Evolutionary conservation across 208 protist species (phyloP), one percentile per base, ranked within the genome.

Genomic region (Trypanosoma scelopori): DNA sequence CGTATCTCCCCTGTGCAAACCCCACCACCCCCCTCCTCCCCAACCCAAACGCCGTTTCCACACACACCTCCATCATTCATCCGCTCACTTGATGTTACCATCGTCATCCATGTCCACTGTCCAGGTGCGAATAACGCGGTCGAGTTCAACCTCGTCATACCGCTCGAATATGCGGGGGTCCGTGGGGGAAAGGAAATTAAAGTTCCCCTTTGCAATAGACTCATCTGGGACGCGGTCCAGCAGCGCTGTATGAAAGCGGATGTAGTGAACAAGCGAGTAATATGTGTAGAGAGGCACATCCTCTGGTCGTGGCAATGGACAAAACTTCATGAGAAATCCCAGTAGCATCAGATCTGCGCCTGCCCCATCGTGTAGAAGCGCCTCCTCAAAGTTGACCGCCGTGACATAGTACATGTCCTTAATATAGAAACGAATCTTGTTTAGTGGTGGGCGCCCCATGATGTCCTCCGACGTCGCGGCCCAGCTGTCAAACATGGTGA

Each of bases 341-440:
- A 95, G 76, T 23, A 95, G 73, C 85, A 92, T 92, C 80, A 95
- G 69, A 62, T 95, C 89, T 5, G 82, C 82, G 3, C 89, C 89
- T 6, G 84, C 69, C 1, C 84, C 89, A 56, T 92, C 85, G 72
- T 92, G 83, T 50, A 93, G 52, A 50, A 95, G 74, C 41, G 87
- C 84, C 70, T 95, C 89, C 74, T 95, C 86, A 63, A 95, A 91
- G 75, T 95, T 95, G 0, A 92, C 81, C 13, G 89, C 89, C 18
- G 85, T 91, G 37, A 95, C 89, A 66, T 93, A 93, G 65, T 95
- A 95, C 89, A 95, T 95, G 57, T 95, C 89, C n/a, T 81, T 83
- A 28, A 95, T 92, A 71, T 95, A 93, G 49, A 82, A 89, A 47
- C 86, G 84, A 37, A 93, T 92, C 63, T 92, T 92, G 66, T 88